These are phyloP conservation scores for Ustilaginoidea virens DNA, from an alignment of 2,329 filamentous ascomycete genomes.

Conservation along the genomic window DNA sequence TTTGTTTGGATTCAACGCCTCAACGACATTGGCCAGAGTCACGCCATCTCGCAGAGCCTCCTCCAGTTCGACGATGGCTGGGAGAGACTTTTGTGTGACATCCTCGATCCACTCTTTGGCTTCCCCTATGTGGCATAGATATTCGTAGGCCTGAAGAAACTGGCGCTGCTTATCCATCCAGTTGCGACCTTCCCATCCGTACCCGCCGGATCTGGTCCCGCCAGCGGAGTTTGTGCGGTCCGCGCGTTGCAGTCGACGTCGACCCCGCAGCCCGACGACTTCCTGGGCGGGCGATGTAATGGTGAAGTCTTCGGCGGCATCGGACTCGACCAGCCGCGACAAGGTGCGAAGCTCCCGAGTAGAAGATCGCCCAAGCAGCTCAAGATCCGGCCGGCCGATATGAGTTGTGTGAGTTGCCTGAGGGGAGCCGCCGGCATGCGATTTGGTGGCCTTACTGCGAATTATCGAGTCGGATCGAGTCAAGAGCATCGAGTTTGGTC, in stretches of 20 bases:
- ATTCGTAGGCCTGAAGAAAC: conserved; percentile 93
- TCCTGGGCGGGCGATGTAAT: conserved; percentile 68
- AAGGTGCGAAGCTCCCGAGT: conserved; percentile 80
- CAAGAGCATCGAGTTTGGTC: conserved; percentile 47
- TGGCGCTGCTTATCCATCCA: conserved; percentile 99
- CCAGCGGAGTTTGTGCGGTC: conserved; percentile 34
- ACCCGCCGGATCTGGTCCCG: conserved; percentile 33
- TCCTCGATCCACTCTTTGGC: conserved; percentile 98
- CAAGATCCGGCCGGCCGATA: conserved; percentile 56
- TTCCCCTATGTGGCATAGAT: conserved; percentile 96
- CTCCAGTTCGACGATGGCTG: conserved; percentile 85
- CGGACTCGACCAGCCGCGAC: conserved; percentile 65
- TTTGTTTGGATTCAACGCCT: conserved; percentile 66
- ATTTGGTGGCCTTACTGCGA: conserved; percentile 16
- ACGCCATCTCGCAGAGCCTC: conserved; percentile 87
- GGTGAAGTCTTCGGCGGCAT: conserved; percentile 62
- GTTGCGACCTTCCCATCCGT: conserved; percentile 67
- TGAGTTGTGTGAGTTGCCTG: conserved; percentile 20
- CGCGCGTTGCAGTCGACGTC: conserved; percentile 64
- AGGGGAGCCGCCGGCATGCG: conserved; percentile 15
- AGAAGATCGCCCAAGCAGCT: conserved; percentile 72
- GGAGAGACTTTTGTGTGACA: conserved; percentile 69
- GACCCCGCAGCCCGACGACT: conserved; percentile 73
- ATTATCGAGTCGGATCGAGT: conserved; percentile 40
- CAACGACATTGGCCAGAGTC: conserved; percentile 85